Base-by-base conservation (phyloP, 106 monocot genomes). In the Dioscorea dumetorum region DNA sequence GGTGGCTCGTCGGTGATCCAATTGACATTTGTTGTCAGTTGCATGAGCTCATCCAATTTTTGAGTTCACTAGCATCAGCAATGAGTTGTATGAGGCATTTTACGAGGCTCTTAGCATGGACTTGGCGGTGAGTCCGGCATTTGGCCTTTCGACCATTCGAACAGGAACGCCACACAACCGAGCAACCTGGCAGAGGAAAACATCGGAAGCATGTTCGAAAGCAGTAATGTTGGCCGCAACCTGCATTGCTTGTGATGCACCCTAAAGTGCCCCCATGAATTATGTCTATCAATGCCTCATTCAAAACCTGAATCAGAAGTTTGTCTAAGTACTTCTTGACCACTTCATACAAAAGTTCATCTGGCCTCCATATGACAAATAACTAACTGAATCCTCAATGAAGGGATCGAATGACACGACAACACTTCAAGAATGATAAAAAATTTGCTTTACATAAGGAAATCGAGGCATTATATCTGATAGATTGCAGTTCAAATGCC, bases 321-420 rank as follows among this genome's bases (percentile, higher is more conserved):
- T 83, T 90, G 70, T 90, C 80, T 16, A 90, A 63, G 52, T 90
- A 85, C 54, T 78, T 83, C 53, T 78, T 80, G 11, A 85, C 77
- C 35, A 85, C 74, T 61, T 85, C 85, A 53, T 69, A 85, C 54
- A 82, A n/a, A n/a, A 68, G 65, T 72, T 78, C 57, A 80, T 74
- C 19, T 41, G 71, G 20, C 82, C 77, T 34, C 82, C 74, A 66
- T 85, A 83, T 33, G 85, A 90, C 58, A 90, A 69, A 67, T 80
- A 90, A 54, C 72, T 83, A 28, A 90, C 85, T 8, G 82, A 90
- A 67, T 90, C 83, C 59, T 77, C 82, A 17, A 85, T 83, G 62
- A 90, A 90, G n/a, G 28, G 85, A 90, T 7, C 90, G 79, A 14
- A 85, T 80, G n/a, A 83, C 69, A 7, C 85, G 82, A 35, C 85